Evolutionary conservation across 495 filamentous ascomycete species (phyloP).

Genomic region (Cladorrhinum samala): DNA sequence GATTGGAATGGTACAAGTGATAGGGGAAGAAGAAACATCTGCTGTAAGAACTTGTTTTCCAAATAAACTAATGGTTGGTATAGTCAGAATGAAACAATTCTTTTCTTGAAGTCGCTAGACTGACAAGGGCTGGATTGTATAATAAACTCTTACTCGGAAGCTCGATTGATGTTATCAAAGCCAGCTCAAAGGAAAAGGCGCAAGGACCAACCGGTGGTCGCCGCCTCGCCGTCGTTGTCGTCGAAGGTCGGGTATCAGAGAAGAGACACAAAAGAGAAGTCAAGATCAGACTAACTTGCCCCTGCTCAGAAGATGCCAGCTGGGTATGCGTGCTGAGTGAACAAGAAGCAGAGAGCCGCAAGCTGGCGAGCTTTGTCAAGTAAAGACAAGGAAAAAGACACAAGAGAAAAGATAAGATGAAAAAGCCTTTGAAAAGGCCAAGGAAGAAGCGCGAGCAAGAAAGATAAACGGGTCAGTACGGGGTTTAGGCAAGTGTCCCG

Average conservation of each 20-base stretch:
- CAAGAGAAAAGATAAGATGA: conserved; percentile 17
- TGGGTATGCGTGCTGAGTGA: background rate
- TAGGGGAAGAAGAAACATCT: conserved; percentile 10
- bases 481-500: conserved; percentile 24
- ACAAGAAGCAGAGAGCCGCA: conserved; percentile 8
- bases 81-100: background rate
- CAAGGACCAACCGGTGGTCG: conserved; percentile 1
- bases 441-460: conserved; percentile 4
- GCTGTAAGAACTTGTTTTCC: conserved; percentile 1
- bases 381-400: conserved; percentile 7
- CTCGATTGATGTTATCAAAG: background rate
- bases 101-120: no score
- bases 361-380: conserved; percentile 12
- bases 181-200: background rate
- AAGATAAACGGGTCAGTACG: conserved; percentile 12
- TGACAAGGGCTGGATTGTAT: background rate
- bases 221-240: background rate
- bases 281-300: background rate
- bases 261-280: background rate
- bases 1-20: conserved; percentile 6
- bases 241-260: background rate
- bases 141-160: background rate
- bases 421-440: background rate
- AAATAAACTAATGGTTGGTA: background rate
- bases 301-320: background rate